Conservation (phyloP, 1,284 basidiomycete genomes). For the Coniophora puteana region DNA sequence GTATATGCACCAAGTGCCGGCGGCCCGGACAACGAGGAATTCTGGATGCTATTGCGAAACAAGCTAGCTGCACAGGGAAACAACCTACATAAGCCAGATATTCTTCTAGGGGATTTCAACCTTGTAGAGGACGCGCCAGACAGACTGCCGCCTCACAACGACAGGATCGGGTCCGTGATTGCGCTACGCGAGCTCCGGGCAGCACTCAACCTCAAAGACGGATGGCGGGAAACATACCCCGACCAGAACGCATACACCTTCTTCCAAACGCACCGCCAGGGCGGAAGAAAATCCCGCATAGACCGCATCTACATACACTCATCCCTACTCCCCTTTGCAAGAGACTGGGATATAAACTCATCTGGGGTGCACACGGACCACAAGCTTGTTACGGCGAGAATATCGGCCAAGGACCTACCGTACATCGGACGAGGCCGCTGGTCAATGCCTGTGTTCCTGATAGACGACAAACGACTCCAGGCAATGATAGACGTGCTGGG, state of each 20-base stretch:
- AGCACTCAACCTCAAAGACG: not conserved
- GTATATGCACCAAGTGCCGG: constrained; percentile 8
- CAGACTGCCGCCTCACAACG: not conserved
- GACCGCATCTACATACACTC: not conserved
- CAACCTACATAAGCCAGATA: not conserved
- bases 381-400: not conserved
- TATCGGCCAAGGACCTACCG: not conserved
- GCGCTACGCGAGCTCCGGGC: not conserved
- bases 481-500: not conserved
- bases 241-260: not conserved
- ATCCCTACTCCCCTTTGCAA: not conserved
- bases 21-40: not conserved
- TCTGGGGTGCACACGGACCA: constrained; percentile 4
- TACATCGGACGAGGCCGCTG: not conserved
- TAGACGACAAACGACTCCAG: not conserved
- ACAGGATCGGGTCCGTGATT: not conserved
- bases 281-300: not conserved
- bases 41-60: not conserved
- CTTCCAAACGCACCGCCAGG: not conserved
- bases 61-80: not conserved
- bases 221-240: not conserved
- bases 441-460: not conserved
- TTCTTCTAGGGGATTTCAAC: constrained; percentile 10
- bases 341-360: not conserved
- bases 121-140: constrained; percentile 4